Evolutionary conservation across 2,329 filamentous ascomycete species (phyloP), one percentile per base, ranked within the genome.

Genomic region (Chlorencoelia australis): DNA sequence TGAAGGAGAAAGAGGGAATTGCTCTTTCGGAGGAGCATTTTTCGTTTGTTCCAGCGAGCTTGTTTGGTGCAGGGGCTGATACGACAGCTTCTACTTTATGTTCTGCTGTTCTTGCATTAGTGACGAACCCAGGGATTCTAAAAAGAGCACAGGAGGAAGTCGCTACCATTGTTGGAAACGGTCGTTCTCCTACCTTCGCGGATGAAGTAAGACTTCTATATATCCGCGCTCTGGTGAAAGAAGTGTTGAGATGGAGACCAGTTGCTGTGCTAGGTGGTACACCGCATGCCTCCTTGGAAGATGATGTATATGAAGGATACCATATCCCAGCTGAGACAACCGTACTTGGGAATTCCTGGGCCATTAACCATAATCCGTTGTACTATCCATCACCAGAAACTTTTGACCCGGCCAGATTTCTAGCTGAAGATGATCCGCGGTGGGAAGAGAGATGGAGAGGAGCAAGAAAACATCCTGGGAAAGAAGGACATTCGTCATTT

Each of bases 271-370:
- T 61, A 1, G 54, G 69, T 4, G 67, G 66, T 10, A n/a, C n/a
- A n/a, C 72, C 73, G 2, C 73, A 77, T 49, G 62, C 59, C 26
- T 60, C 68, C 9, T 59, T 66, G 1, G 54, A 65, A 33, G 72
- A 76, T 32, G 73, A 77, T 37, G 58, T 65, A 13, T 77, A 75
- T 19, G 60, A 68, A 17, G 44, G 43, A 8, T 46, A 42, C 25
- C 37, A 41, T 18, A 41, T 49, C 18, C 43, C 45, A 5, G 42
- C 44, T 25, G 39, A 26, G n/a, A 43, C 35, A 2, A 67, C 67
- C 1, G 64, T 73, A 14, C 33, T 46, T 10, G 27, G 43, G 1
- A 41, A 46, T 21, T 37, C 38, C 32, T 49, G 47, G 45, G 46
- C 48, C 16, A 45, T 54, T 18, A 40, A 43, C 17, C 34, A 37